Evolutionary conservation across 139 green algal species (phyloP), one percentile per base, ranked within the genome.

Genomic region (Astrephomene gubernaculifera): DNA sequence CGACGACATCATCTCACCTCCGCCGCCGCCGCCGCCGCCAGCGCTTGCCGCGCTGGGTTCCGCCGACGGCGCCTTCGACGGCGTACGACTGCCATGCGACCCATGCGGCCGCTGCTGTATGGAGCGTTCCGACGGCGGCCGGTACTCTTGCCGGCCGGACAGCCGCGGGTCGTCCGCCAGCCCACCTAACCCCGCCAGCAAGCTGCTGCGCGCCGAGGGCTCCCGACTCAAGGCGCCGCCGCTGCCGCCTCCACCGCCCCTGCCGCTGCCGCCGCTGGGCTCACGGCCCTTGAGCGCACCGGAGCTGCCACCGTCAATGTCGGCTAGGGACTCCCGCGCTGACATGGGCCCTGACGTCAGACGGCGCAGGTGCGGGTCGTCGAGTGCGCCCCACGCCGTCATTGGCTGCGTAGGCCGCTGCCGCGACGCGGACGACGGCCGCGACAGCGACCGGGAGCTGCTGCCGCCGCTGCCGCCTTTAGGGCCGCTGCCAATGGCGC

Each of bases 311-410:
- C 29, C 52, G 35, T 81, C 73, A 19, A 31, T 54, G 53, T 82
- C 75, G 12, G 43, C n/a, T 24, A 17, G 8, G 25, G 43, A 43
- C 70, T 39, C 25, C 27, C 25, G 7, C 2, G 70, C 49, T 57
- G 49, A 17, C 49, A 57, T 57, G 49, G 49, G 12, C 17, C 12
- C 49, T 57, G 49, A 25, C 44, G 70, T 60, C 41, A 84, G 78
- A 19, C 52, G 49, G 0, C 78, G 78, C 31, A 74, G 61, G 63
- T 75, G 63, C 31, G 78, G 63, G 60, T 84, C 78, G 24, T 84
- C 78, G 19, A 43, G 65, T 21, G 44, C 63, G 43, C 21, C 61
- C 78, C 63, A 74, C 25, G 63, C 78, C 27, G 76, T 12, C 49
- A 70, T 24, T 8, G 73, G 25, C 52, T 54, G 54, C 39, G n/a